Percentiles rank a stretch among this genome's conserved stretches.
phyloP scores from a whole-genome alignment of 2,329 filamentous ascomycete genomes.

The Paramyrothecium roridum region DNA sequence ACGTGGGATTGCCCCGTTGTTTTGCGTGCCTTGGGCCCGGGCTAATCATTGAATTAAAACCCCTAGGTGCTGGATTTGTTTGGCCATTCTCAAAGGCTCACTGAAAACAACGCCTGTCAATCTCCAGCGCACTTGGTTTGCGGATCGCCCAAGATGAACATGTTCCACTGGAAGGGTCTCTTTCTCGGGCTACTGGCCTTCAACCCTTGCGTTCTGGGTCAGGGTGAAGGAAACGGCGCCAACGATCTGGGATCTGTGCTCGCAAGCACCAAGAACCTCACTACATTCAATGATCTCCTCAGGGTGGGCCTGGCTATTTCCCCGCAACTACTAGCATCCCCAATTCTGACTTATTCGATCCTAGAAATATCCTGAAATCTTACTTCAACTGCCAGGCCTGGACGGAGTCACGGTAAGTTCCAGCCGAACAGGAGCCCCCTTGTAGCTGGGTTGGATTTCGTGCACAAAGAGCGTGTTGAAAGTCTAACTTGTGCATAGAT shows the following conservation, averaged over 20 bases:
- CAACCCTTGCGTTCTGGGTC: neutral
- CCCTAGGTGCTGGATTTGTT: no score
- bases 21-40: no score
- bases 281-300: conserved; percentile 40
- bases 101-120: no score
- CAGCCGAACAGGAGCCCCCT: neutral
- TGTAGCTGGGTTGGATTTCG: neutral
- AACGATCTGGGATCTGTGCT: conserved; percentile 32
- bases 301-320: conserved; percentile 23
- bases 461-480: neutral
- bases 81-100: no score
- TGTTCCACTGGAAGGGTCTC: neutral
- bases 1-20: no score
- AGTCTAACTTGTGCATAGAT: conserved; percentile 26
- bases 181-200: neutral
- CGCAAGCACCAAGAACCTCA: conserved; percentile 34
- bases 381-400: conserved; percentile 39
- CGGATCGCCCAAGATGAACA: neutral
- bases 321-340: conserved; percentile 2
- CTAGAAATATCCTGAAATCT: conserved; percentile 43
- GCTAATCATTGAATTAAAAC: no score
- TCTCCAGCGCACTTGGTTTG: no score
- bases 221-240: neutral
- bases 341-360: neutral
- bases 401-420: conserved; percentile 40